A percentile compares a stretch with the other conserved stretches of the same genome.
Conservation (phyloP, 2,329 filamentous ascomycete genomes). For the Phoma sp. region DNA sequence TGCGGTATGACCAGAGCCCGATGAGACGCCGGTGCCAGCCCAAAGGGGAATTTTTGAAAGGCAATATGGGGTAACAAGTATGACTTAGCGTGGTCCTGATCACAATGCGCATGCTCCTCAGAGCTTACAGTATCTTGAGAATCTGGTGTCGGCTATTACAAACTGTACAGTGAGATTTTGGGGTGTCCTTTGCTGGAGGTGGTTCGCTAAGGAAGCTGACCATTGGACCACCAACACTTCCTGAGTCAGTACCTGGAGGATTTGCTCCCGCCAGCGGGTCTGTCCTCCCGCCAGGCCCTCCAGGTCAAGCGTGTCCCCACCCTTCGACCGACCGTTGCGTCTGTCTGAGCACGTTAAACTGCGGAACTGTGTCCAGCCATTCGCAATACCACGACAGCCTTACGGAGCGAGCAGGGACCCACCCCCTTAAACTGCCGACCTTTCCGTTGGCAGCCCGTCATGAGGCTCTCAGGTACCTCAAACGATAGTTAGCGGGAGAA, state of each 20-base stretch:
- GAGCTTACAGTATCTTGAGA: not conserved
- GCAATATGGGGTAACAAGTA: not conserved
- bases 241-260: not conserved
- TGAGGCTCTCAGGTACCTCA: too few species aligned
- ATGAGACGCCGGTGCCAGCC: not conserved
- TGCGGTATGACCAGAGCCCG: not conserved
- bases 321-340: slow-evolving; percentile 11
- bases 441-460: slow-evolving; percentile 3
- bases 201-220: too few species aligned
- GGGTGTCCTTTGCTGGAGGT: too few species aligned
- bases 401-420: not conserved
- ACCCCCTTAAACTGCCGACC: not conserved
- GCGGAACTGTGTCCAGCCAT: slow-evolving; percentile 3
- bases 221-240: not conserved
- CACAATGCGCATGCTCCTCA: not conserved
- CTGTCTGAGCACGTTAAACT: not conserved
- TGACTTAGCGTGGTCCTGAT: not conserved
- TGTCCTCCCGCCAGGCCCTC: slow-evolving; percentile 11
- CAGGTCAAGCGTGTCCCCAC: slow-evolving; percentile 11
- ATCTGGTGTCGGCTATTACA: not conserved
- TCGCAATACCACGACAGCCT: slow-evolving; percentile 1
- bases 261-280: slow-evolving; percentile 7
- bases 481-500: not conserved
- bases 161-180: too few species aligned
- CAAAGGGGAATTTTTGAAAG: not conserved